Evolutionary conservation across 1,139 yeast genomes (phyloP), one percentile per base, ranked within the genome.

Genomic region (Sugiyamaella grinbergsii): DNA sequence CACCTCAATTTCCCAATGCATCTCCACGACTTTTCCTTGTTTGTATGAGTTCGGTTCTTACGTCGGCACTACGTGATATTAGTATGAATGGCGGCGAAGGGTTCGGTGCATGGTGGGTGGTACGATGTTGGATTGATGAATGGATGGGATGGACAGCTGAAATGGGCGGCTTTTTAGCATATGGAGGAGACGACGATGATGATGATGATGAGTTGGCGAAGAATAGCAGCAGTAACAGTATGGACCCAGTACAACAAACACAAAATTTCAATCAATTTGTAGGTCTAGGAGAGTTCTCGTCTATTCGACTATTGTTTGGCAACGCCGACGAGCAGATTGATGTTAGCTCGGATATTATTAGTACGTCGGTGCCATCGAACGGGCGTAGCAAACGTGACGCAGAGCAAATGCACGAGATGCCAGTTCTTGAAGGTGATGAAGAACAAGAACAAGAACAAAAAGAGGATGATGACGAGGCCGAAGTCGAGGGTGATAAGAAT

Each of bases 31-130:
- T 81, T 42, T 81, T 83, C 59, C 65, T 83, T 15, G 67, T 83
- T 47, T 74, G 81, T 48, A 69, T 80, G 42, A 77, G 80, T 40
- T 78, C 83, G 11, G 65, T 83, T 4, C 70, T 82, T 47, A 81
- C 87, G 3, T 75, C 83, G n/a, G 80, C 83, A n/a, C 68, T 83
- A 34, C 71, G 87, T 51, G 87, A 82, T 58, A 79, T 84, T 52
- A 78, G 83, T 46, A 71, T 80, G 52, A 70, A 72, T 24, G 82
- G 84, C 2, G 84, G 85, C 2, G 77, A 76, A 46, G 78, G 83
- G 1, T 84, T 85, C 65, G 84, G 83, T 8, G 80, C 83, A 1
- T 85, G 94, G 91, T 85, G 91, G 90, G 77, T 80, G 32, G 75
- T 85, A 11, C 72, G 86, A 51, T 82, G 89, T 64, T 86, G 94